Base-by-base conservation (phyloP, 805 yeast genomes). In the Nakazawaea anatomiae region DNA sequence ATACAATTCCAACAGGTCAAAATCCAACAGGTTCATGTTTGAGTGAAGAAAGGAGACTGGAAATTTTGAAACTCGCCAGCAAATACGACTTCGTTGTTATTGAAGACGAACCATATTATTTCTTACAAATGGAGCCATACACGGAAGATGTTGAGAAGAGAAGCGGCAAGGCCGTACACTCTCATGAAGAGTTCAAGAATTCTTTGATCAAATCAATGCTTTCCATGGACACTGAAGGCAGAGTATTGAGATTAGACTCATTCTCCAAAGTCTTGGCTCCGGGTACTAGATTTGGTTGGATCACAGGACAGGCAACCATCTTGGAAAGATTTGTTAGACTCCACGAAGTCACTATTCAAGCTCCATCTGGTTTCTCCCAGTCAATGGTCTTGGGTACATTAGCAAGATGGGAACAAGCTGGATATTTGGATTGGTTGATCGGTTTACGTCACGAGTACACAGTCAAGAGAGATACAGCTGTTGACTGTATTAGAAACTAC, bases 101-200 rank as follows among this genome's bases (percentile, higher is more conserved):
- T 48, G 99, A 92, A 73, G 99, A 92, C 68, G 99, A 94, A 71
- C 99, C 99, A 50, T 92, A 92, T 81, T 92, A 89, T 75, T 92
- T 89, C 75, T 74, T 92, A 66, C 99, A 92, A 72, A 89, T 92
- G 96, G 92, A 87, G 53, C 65, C 77, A 46, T 94, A 89, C 74
- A 72, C 80, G 28, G 58, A 62, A 29, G 81, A 79, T 52, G 54
- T 60, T 9, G 54, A 71, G 12, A 58, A 54, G 29, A 44, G 48
- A 39, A 25, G 28, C 7, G 56, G 58, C n/a, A 42, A 54, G 28
- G 44, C n/a, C 3, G 51, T 58, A 11, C 64, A 58, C 41, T 57
- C 73, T 46, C 94, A 85, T 63, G 82, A 85, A 32, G 84, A 79
- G 55, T 87, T 90, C 67, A 53, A 87, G 53, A 64, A 73, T 49